Evolutionary conservation across 345 rosid species (phyloP).

Genomic region (Lepidium aucheri): DNA sequence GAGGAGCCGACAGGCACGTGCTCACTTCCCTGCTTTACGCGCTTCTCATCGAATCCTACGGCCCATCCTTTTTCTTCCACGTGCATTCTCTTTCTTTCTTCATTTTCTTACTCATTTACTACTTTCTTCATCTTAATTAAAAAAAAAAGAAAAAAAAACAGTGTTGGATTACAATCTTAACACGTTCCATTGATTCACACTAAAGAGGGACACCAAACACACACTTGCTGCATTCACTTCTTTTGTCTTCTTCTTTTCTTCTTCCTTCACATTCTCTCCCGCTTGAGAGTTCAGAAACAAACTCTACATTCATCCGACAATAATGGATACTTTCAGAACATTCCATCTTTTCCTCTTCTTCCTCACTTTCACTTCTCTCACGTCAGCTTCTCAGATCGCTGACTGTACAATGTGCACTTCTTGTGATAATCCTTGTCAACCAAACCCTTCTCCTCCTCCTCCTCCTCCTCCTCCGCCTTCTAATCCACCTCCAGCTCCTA

Average conservation of each 20-base stretch:
- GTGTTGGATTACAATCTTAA: neutral
- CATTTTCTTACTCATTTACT: too few relatives aligned
- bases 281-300: conserved; percentile 1
- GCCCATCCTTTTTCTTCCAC: neutral
- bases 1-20: conserved; percentile 29
- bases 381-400: conserved; percentile 36
- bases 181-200: conserved; percentile 17
- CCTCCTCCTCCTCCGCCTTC: conserved; percentile 39
- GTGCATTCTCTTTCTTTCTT: neutral
- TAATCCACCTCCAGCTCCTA: conserved; percentile 25
- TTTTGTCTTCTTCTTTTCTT: neutral
- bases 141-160: too few relatives aligned
- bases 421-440: conserved; percentile 61
- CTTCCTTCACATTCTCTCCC: conserved; percentile 15
- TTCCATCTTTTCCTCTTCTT: conserved; percentile 15
- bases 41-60: conserved; percentile 1
- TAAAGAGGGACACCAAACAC: neutral
- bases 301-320: conserved; percentile 23
- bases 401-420: conserved; percentile 91
- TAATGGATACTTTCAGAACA: conserved; percentile 31
- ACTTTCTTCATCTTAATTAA: too few relatives aligned
- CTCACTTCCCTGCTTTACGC: conserved; percentile 1
- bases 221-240: conserved; percentile 11
- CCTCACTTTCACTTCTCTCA: conserved; percentile 5
- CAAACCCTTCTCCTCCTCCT: conserved; percentile 44